Base-by-base conservation (phyloP, 805 yeast genomes). In the Maudiozyma bulderi region DNA sequence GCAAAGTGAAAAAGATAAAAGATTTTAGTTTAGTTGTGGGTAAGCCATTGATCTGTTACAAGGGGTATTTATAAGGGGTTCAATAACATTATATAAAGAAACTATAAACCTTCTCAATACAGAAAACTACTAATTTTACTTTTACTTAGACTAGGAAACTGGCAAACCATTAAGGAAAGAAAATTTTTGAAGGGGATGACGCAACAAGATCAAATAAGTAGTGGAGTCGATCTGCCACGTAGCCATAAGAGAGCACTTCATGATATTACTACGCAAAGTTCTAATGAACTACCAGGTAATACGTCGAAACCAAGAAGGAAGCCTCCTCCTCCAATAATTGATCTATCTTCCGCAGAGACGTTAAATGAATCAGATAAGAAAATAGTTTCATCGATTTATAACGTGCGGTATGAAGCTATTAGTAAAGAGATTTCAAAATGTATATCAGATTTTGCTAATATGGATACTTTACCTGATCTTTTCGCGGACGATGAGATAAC, bases 191-290 rank as follows among this genome's bases (percentile, higher is more conserved):
- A 3, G 26, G 26, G 26, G 3, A 20, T 20, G 26, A 20, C 26
- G 26, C 26, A 20, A 20, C 26, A 20, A 20, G 26, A 20, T 20
- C 26, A 20, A 20, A 20, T 20, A 20, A 20, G 26, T 4, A 4
- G 26, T 20, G 26, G 26, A 20, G 26, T 20, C 26, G 26, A 20
- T 20, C 26, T 3, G 4, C 26, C 14, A 13, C 15, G 8, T 11
- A 8, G 14, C 15, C 38, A 35, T 7, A 35, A 35, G 9, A 35
- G 38, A 13, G 62, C 57, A 3, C 45, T 58, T 8, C 45, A 54
- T 31, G 62, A 58, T 48, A 57, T 58, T 6, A 58, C 62, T 7
- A 10, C 9, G 13, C 34, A 31, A 15, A 11, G 15, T 14, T 30
- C 44, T 11, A 42, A 42, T 20, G 30, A 14, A 31, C 13, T 31